Evolutionary conservation across 176 grass and related monocot genomes (phyloP).

Genomic region (Bothriochloa decipiens): DNA sequence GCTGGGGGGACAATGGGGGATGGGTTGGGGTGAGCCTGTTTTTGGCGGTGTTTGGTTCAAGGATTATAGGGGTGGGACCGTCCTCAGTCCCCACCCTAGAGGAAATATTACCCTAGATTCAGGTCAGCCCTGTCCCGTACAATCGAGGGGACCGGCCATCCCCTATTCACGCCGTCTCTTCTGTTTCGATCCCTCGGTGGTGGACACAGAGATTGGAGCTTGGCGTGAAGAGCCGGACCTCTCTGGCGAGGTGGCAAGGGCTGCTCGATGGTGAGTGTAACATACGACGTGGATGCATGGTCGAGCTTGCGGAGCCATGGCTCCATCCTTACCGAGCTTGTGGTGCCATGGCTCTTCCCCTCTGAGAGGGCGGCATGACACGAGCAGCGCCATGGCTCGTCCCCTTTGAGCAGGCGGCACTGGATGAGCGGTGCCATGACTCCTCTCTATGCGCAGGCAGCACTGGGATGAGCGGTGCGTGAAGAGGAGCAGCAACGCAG

Average conservation of each 20-base stretch:
- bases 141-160: background rate
- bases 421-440: background rate
- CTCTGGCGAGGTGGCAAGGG: background rate
- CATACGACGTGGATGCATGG: background rate
- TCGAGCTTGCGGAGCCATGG: background rate
- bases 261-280: background rate
- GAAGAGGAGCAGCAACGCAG: too few relatives aligned
- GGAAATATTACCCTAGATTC: background rate
- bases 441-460: too few relatives aligned
- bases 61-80: background rate
- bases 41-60: background rate
- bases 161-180: background rate
- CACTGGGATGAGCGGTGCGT: too few relatives aligned
- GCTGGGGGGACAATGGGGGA: background rate
- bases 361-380: background rate
- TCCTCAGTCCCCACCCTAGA: background rate
- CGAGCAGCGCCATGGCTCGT: background rate
- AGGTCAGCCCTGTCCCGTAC: background rate
- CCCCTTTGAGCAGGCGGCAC: background rate
- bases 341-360: background rate
- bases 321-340: background rate
- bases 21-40: background rate
- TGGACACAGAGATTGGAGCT: background rate
- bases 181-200: background rate
- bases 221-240: background rate